Percentiles rank a stretch among this genome's conserved stretches.
These are phyloP conservation scores for Musa schizocarpa DNA, from an alignment of 176 grass and related monocot species.

Conservation along the genomic window DNA sequence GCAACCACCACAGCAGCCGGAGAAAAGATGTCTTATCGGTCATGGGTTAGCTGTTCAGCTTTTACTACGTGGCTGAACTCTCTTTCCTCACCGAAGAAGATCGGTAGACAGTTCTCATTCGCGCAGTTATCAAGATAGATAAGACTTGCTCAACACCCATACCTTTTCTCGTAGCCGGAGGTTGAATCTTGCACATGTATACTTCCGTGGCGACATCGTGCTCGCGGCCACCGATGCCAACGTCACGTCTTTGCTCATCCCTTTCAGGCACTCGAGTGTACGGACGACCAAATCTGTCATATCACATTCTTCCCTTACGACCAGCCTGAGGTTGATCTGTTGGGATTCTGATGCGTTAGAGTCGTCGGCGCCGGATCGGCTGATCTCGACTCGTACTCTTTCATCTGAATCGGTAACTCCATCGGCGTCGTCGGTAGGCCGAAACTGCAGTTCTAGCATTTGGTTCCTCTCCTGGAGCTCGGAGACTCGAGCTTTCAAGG, in stretches of 20 bases:
- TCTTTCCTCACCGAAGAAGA: not conserved
- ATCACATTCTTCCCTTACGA: slow-evolving; percentile 30
- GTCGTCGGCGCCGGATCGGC: slow-evolving; percentile 4
- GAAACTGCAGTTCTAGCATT: slow-evolving; percentile 30
- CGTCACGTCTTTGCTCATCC: not conserved
- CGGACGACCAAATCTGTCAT: slow-evolving; percentile 16
- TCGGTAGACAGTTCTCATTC: slow-evolving; percentile 7
- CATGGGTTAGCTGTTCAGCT: too few relatives aligned
- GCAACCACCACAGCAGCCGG: too few relatives aligned
- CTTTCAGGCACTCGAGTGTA: slow-evolving; percentile 26
- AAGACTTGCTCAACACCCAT: not conserved
- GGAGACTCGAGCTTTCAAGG: slow-evolving; percentile 36
- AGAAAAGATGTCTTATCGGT: too few relatives aligned
- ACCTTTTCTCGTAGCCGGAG: slow-evolving; percentile 30
- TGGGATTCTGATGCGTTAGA: not conserved
- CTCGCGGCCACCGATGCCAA: slow-evolving; percentile 29
- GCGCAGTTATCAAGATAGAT: not conserved
- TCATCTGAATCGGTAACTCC: slow-evolving; percentile 2
- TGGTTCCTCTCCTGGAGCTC: slow-evolving; percentile 75
- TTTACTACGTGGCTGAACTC: too few relatives aligned
- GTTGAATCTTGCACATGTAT: slow-evolving; percentile 2
- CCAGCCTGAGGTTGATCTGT: slow-evolving; percentile 27
- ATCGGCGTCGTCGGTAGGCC: not conserved
- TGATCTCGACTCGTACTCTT: slow-evolving; percentile 21
- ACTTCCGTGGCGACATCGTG: not conserved